phyloP scores from a whole-genome alignment of 306 rosid species.

The Cicer arietinum region DNA sequence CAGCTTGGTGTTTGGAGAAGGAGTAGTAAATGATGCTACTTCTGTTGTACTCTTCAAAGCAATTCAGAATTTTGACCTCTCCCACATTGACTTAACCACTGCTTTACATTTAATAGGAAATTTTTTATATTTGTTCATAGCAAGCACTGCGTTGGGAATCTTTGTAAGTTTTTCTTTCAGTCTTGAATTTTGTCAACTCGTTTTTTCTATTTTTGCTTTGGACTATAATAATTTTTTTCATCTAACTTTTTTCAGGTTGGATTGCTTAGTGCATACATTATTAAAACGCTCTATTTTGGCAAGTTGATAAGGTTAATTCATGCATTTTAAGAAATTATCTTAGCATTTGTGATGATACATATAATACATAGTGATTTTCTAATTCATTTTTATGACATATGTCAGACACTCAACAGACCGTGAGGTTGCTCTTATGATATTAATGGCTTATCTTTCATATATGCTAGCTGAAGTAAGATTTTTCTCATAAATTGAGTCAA shows the following conservation, averaged over 20 bases:
- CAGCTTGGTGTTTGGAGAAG: conserved; percentile 96
- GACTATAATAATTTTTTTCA: not conserved
- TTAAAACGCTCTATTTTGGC: conserved; percentile 82
- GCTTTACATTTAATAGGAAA: conserved; percentile 69
- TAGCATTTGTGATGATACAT: conserved; percentile 8
- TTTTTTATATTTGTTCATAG: conserved; percentile 66
- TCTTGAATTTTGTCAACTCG: not conserved
- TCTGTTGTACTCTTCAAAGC: conserved; percentile 95
- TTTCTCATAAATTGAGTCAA: conserved; percentile 9
- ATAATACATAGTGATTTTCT: conserved; percentile 10
- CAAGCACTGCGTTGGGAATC: conserved; percentile 81
- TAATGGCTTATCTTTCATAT: conserved; percentile 97
- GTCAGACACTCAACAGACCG: conserved; percentile 91
- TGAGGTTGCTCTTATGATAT: conserved; percentile 97
- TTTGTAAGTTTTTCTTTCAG: conserved; percentile 60
- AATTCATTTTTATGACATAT: conserved; percentile 21
- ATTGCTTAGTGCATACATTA: conserved; percentile 77
- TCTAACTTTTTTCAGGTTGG: conserved; percentile 69
- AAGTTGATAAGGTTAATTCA: conserved; percentile 63
- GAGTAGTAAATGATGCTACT: conserved; percentile 97
- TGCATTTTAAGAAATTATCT: not conserved
- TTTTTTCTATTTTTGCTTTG: conserved; percentile 11
- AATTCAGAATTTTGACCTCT: conserved; percentile 89
- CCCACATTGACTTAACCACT: conserved; percentile 72
- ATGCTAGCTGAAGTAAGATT: conserved; percentile 84